phyloP scores from a whole-genome alignment of 1,284 basidiomycete genomes.

The Ustilago crameri region DNA sequence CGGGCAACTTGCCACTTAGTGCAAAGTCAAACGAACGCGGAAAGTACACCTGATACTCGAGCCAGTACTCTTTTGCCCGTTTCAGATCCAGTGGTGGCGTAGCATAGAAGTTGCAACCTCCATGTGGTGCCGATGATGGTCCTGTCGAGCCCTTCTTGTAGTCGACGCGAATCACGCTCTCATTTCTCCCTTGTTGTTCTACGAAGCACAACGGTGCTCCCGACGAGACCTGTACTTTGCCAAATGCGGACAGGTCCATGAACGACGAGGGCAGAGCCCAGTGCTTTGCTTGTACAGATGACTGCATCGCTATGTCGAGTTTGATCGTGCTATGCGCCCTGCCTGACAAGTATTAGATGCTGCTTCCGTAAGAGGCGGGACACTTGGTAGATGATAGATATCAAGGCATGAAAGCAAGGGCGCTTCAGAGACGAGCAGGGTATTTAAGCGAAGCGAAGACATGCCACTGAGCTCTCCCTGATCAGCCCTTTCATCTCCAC shows the following conservation, averaged over 20 bases:
- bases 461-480: too few species aligned
- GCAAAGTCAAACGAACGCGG: neutral
- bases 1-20: neutral
- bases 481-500: too few species aligned
- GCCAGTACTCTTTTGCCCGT: neutral
- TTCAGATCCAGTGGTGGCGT: neutral
- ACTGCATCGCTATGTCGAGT: neutral
- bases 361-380: too few species aligned
- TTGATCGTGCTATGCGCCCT: too few species aligned
- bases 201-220: neutral
- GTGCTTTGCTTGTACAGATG: neutral
- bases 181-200: neutral
- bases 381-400: too few species aligned
- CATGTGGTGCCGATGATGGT: neutral
- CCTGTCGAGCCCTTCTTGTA: neutral
- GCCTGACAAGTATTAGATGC: too few species aligned
- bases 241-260: neutral
- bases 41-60: neutral
- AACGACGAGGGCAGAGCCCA: neutral
- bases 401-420: too few species aligned
- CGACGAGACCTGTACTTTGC: neutral
- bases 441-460: too few species aligned
- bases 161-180: neutral
- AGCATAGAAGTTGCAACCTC: neutral
- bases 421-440: too few species aligned